Percentiles rank a stretch among this genome's conserved stretches.
Conservation (phyloP, 306 rosid species). For the Citrullus colocynthis region DNA sequence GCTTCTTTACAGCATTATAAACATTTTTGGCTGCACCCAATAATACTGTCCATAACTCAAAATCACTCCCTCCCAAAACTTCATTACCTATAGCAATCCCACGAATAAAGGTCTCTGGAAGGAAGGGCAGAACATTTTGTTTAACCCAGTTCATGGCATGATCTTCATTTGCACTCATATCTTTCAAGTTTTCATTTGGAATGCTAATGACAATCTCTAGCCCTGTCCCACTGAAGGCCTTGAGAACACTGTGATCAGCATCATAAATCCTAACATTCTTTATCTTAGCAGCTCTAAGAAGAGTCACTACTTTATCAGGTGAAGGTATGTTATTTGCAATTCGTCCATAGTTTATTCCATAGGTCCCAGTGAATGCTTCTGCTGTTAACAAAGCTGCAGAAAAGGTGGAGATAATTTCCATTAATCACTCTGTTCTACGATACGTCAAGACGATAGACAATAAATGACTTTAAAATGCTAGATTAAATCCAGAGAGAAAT, state of each 20-base stretch:
- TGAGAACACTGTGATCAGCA: slow-evolving; percentile 76
- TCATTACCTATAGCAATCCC: slow-evolving; percentile 89
- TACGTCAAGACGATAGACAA: background rate
- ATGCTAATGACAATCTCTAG: slow-evolving; percentile 82
- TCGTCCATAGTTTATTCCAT: slow-evolving; percentile 89
- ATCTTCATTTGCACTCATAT: slow-evolving; percentile 60
- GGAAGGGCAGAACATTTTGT: slow-evolving; percentile 73
- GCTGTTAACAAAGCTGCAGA: slow-evolving; percentile 32
- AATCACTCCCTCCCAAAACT: slow-evolving; percentile 55
- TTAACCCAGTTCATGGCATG: slow-evolving; percentile 75
- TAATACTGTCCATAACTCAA: slow-evolving; percentile 33
- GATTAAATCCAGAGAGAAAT: background rate
- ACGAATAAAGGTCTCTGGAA: slow-evolving; percentile 50
- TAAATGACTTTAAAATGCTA: background rate
- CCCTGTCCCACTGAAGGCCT: slow-evolving; percentile 79
- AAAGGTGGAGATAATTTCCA: slow-evolving; percentile 11
- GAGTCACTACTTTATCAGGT: slow-evolving; percentile 77
- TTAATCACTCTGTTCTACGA: slow-evolving; percentile 12
- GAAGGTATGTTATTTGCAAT: slow-evolving; percentile 82
- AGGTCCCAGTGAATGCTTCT: slow-evolving; percentile 79
- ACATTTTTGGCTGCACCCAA: slow-evolving; percentile 71
- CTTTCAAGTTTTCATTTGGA: slow-evolving; percentile 47
- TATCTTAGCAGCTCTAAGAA: slow-evolving; percentile 77
- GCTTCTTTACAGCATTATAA: slow-evolving; percentile 48
- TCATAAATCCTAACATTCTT: slow-evolving; percentile 74